Evolutionary conservation across 2,329 filamentous ascomycete genomes (phyloP), one percentile per base, ranked within the genome.

Genomic region (Thyridium curvatum): DNA sequence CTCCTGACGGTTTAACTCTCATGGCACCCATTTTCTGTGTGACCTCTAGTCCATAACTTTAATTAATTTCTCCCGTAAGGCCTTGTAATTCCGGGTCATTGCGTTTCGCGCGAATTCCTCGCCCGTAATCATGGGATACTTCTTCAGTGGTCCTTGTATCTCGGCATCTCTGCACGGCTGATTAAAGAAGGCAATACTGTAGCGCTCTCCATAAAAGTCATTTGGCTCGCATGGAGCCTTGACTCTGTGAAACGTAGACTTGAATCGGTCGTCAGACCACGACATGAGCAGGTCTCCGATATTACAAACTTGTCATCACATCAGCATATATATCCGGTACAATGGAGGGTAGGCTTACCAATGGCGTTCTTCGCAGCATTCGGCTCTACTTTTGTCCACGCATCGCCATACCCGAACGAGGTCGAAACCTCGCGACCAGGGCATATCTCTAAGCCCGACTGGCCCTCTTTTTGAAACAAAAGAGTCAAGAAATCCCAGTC

Each of bases 261-360:
- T 83, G 63, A 83, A 82, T 15, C 77, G 69, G 54, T 83, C 80
- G 51, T 83, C 79, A 18, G 69, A 76, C 77, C 79, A 82, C 32
- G 66, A 72, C 79, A 84, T 82, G 13, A 84, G 62, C 39, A 83
- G 60, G 51, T 84, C 79, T 4, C 79, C 79, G 43, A 59, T 63
- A 35, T 28, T 15, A 16, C 14, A 13, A n/a, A n/a, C n/a, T n/a
- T n/a, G n/a, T n/a, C n/a, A n/a, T n/a, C n/a, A 17, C 15, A 26
- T 26, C 21, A 29, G 17, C 17, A 28, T 9, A 8, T n/a, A 9
- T 18, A 10, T 8, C 17, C 18, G n/a, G 18, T 12, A 12, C 8
- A 17, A 12, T 12, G 13, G 17, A 17, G 17, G 17, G 12, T 35
- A 14, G 34, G 8, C 8, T 8, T 34, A 14, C 10, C 10, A 10